Evolutionary conservation across 2,329 filamentous ascomycete species (phyloP), one percentile per base, ranked within the genome.

Genomic region (Aspergillus candidus): DNA sequence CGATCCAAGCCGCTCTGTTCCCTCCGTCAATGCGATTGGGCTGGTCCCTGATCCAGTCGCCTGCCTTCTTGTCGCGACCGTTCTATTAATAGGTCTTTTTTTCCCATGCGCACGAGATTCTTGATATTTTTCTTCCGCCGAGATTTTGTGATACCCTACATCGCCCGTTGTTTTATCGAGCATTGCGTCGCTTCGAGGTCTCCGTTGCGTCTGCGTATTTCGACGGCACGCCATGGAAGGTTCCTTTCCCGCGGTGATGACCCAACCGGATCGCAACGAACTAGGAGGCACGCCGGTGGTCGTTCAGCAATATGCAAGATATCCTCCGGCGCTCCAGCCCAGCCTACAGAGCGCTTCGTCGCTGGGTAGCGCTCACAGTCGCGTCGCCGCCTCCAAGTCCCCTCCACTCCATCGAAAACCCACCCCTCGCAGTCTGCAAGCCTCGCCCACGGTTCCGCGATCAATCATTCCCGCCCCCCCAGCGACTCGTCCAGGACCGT

Each of bases 301-400:
- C 29, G 54, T 66, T 44, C 65, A 67, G 46, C 66, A 68, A 44
- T 69, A 66, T 57, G 63, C 65, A 12, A 58, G 62, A 44, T 68
- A 66, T 50, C 58, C 65, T 27, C 33, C 63, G 12, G 51, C 56
- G 2, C 49, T 67, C 43, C 65, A 68, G 34, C 57, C 61, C 7
- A 54, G 63, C 5, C 41, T 68, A 32, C 65, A 58, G 44, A 66
- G 62, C 51, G 60, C 57, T 39, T 67, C 66, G n/a, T 65, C 66
- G 1, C 48, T 63, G 13, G 60, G 59, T 14, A 67, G 62, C 44
- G 53, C 61, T 46, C 61, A 57, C 47, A 65, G 61, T 43, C 59
- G 60, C 35, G 32, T 59, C 34, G 58, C 58, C 18, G 50, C 53
- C 31, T 60, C 60, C 31, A 62, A 58, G 35, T 69, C 66, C 22